Conservation (phyloP, 2,329 filamentous ascomycete genomes). For the Sporothrix humicola region DNA sequence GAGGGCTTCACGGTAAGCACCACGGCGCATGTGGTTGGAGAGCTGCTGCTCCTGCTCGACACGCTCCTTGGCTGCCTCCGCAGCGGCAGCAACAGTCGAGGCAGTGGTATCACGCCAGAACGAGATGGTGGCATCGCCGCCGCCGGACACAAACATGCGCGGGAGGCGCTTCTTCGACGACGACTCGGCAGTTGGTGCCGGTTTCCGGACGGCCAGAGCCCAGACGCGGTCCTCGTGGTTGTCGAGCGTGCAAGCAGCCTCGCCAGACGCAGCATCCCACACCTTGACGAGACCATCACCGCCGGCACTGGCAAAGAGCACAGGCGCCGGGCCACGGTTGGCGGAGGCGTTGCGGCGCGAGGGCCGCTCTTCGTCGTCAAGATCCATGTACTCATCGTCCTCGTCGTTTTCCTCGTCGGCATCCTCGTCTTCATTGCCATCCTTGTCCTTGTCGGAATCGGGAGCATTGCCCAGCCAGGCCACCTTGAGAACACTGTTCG, state of each 20-base stretch:
- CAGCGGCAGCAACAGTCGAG: slow-evolving; percentile 75
- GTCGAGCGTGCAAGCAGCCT: slow-evolving; percentile 87
- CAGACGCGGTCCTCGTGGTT: slow-evolving; percentile 97
- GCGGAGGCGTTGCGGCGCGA: not conserved
- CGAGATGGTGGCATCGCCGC: slow-evolving; percentile 88
- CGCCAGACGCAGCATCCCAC: slow-evolving; percentile 87
- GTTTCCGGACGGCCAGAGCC: slow-evolving; percentile 77
- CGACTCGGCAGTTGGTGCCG: slow-evolving; percentile 41
- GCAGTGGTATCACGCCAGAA: slow-evolving; percentile 95
- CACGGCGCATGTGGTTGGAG: slow-evolving; percentile 86
- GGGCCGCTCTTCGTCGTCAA: slow-evolving; percentile 25
- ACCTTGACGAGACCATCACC: slow-evolving; percentile 96
- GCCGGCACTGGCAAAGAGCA: slow-evolving; percentile 83
- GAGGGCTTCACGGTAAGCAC: slow-evolving; percentile 91
- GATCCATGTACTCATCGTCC: slow-evolving; percentile 29
- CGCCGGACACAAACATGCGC: slow-evolving; percentile 82
- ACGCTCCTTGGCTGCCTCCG: slow-evolving; percentile 74
- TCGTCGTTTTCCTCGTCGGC: slow-evolving; percentile 60
- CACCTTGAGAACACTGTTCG: slow-evolving; percentile 92
- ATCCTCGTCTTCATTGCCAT: slow-evolving; percentile 54
- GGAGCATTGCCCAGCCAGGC: slow-evolving; percentile 73
- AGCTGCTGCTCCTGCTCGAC: slow-evolving; percentile 92
- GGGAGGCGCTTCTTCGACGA: not conserved
- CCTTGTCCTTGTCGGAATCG: slow-evolving; percentile 47
- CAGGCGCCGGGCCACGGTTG: slow-evolving; percentile 38